Evolutionary conservation across 2,329 filamentous ascomycete genomes (phyloP), one percentile per base, ranked within the genome.

Genomic region (Rutstroemia sp.): DNA sequence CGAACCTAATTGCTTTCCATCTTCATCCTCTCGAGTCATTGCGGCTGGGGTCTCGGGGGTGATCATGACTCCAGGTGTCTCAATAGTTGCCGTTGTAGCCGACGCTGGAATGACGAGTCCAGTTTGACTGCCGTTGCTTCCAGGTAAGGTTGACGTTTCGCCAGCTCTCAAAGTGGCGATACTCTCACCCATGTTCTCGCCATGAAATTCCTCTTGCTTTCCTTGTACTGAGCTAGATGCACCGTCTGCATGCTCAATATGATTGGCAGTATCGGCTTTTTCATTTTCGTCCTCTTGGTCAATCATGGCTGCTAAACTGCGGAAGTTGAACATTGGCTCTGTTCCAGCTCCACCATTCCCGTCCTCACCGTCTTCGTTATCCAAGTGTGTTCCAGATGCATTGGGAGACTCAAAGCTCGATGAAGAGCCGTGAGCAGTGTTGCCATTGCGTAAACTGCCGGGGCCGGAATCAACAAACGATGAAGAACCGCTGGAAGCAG

Each of bases 301-400:
- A 30, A 96, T 88, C 70, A 95, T 89, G 60, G 90, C 88, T 2
- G 90, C 88, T 21, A 97, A 74, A 63, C 90, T 96, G 56, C 85
- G 80, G 69, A 96, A 96, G 70, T 96, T 96, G 72, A 95, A 94
- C 81, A 96, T 83, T 3, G 90, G 83, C 68, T 96, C 92, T 0
- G 79, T 74, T 47, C 78, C 77, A 4, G 75, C 66, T 54, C 75
- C 79, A 5, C 72, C 73, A 62, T 73, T 73, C 14, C 78, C 76
- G 4, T 77, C 74, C 23, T 80, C 79, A 6, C 75, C 71, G 23
- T 83, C 79, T 2, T 61, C 71, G 42, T 44, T 42, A 2, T 73
- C 75, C 2, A 82, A 69, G 45, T 79, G 82, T 1, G 79, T 66
- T 4, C 78, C 79, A 60, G 81, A 85, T 1, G 75, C 76, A 48